phyloP scores from a whole-genome alignment of 108 stramenopile genomes.

The Nannochloropsis oceanica region DNA sequence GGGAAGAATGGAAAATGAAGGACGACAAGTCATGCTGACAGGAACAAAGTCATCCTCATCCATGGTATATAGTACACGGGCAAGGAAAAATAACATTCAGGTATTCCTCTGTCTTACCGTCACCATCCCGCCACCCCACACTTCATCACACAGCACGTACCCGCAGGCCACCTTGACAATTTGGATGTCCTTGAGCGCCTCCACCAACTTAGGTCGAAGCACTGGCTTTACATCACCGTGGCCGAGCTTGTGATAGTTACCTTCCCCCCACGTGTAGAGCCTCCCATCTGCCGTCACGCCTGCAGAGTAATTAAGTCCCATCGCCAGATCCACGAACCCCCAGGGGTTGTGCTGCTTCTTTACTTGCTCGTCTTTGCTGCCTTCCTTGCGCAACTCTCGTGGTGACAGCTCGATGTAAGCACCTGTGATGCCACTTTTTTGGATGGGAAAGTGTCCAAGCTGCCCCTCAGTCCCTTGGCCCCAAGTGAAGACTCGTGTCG shows the following conservation, averaged over 20 bases:
- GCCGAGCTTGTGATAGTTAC: neutral
- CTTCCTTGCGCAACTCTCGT: neutral
- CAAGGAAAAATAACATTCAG: no score
- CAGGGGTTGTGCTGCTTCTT: neutral
- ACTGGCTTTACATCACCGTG: neutral
- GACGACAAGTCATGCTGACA: no score
- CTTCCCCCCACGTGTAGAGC: neutral
- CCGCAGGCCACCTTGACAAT: neutral
- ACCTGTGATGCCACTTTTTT: neutral
- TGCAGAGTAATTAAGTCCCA: neutral
- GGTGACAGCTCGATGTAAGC: neutral
- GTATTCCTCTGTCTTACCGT: no score
- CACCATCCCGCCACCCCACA: no score
- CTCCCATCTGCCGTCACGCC: neutral
- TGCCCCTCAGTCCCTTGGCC: neutral
- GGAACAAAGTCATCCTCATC: no score
- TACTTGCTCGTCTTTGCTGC: neutral
- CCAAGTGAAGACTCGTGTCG: neutral
- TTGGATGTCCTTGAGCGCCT: neutral
- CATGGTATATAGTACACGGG: no score
- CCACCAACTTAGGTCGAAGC: neutral
- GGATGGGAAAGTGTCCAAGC: neutral
- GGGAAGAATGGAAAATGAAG: no score
- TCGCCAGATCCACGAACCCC: neutral
- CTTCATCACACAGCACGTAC: neutral